A percentile compares a stretch with the other conserved stretches of the same genome.
phyloP scores from a whole-genome alignment of 805 yeast genomes.

The Ogataea nonfermentans region DNA sequence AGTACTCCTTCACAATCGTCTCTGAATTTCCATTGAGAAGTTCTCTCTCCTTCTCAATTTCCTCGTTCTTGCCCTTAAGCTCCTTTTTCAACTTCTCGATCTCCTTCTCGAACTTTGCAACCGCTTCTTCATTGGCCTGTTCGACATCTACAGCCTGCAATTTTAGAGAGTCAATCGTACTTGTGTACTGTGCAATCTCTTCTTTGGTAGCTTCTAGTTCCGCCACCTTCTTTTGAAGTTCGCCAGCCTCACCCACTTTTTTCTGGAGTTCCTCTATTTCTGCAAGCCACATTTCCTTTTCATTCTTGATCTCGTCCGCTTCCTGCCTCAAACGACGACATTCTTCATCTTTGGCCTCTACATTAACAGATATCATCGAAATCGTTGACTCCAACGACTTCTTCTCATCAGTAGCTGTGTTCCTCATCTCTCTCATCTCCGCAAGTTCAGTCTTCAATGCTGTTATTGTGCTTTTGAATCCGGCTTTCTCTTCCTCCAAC shows the following conservation, averaged over 20 bases:
- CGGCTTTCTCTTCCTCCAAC: constrained; percentile 36
- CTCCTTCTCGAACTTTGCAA: constrained; percentile 30
- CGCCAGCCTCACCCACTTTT: constrained; percentile 4
- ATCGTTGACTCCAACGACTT: constrained; percentile 26
- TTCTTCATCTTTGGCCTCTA: constrained; percentile 28
- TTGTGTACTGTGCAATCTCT: not conserved
- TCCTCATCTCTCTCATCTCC: constrained; percentile 26
- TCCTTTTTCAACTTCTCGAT: constrained; percentile 33
- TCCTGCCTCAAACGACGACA: constrained; percentile 9
- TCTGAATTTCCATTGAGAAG: constrained; percentile 49
- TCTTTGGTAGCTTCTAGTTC: constrained; percentile 1
- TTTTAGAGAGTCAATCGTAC: constrained; percentile 5
- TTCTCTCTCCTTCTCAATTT: constrained; percentile 50
- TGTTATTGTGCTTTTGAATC: constrained; percentile 23
- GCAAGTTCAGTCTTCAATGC: constrained; percentile 26
- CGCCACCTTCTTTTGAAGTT: constrained; percentile 3
- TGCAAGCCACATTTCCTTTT: constrained; percentile 17
- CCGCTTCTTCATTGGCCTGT: constrained; percentile 16
- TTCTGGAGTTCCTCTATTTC: not conserved
- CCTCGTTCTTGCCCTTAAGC: constrained; percentile 38
- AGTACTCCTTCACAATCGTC: constrained; percentile 46
- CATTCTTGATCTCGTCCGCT: constrained; percentile 36
- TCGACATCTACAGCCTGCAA: constrained; percentile 24
- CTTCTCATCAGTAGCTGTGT: constrained; percentile 20
- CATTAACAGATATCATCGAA: constrained; percentile 34